Evolutionary conservation across 2,329 filamentous ascomycete genomes (phyloP), one percentile per base, ranked within the genome.

Genomic region (Orbilia ellipsospora): DNA sequence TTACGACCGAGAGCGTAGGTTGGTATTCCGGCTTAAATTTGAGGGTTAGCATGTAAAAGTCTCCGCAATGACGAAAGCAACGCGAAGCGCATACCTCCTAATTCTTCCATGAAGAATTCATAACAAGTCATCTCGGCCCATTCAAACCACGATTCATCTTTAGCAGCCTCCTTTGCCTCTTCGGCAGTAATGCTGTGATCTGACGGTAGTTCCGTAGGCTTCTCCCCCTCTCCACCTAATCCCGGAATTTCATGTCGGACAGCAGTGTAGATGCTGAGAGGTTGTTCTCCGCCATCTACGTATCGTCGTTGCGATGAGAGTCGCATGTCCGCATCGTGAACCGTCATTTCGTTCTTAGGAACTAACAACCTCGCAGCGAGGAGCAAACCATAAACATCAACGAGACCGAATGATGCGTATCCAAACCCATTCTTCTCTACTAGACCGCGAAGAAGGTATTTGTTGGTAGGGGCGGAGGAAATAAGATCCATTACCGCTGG

Each of bases 71-170:
- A 42, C 31, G 23, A 7, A 44, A 31, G 20, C 15, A 36, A 40
- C 28, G 48, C 2, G 36, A 2, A 6, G 2, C 20, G 52, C 15
- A n/a, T 62, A 73, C 69, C 69, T 28, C 70, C 70, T 10, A 74
- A 50, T 80, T 97, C 94, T 82, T 98, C 94, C 79, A 93, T 97
- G 82, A 95, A 97, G 81, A 97, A 90, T 81, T 98, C 94, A 80
- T 96, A 97, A 0, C 94, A 94, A 0, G 93, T 96, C 80, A 94
- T 91, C 80, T 99, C 95, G 79, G 95, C 97, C 94, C 95, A 98
- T 80, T 99, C 94, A 80, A 98, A 99, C 92, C 94, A 98, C 2
- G 86, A 85, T 70, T 82, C 75, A 73, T 82, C 76, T 74, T 80
- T 73, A 23, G 87, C 84, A 60, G 84, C 81, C 77, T 85, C 84